These are phyloP conservation scores for Alnus glutinosa DNA, from an alignment of 306 rosid species.

Conservation along the genomic window DNA sequence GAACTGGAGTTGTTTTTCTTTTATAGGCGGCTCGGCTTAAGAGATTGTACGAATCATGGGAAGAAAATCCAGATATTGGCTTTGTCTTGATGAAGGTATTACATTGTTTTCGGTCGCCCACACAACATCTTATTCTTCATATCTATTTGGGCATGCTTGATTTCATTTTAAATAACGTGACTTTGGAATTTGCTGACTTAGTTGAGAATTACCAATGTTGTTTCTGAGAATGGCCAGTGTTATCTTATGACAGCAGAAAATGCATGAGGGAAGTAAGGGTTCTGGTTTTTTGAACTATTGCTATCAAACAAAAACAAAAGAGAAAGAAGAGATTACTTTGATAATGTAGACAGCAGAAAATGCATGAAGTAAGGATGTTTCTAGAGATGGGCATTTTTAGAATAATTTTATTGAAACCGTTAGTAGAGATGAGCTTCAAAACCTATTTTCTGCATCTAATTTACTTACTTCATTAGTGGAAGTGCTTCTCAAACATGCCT, in stretches of 20 bases:
- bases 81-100: conserved; percentile 90
- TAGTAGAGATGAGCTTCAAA: background rate
- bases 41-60: conserved; percentile 94
- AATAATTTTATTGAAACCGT: background rate
- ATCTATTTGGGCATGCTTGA: background rate
- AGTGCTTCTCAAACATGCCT: conserved; percentile 1
- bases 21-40: conserved; percentile 73
- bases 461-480: background rate
- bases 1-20: conserved; percentile 26
- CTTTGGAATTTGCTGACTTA: background rate
- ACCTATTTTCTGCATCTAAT: background rate
- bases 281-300: background rate
- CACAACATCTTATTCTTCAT: background rate
- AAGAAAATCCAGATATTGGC: conserved; percentile 85
- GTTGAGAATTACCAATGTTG: background rate
- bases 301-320: background rate
- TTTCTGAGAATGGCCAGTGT: background rate
- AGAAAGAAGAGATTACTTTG: background rate
- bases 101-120: background rate
- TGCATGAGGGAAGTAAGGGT: background rate
- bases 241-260: background rate
- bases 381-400: background rate
- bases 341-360: background rate
- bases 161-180: background rate
- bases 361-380: background rate